Evolutionary conservation across 2,329 filamentous ascomycete species (phyloP), one percentile per base, ranked within the genome.

Genomic region (Penicillium brevicompactum): DNA sequence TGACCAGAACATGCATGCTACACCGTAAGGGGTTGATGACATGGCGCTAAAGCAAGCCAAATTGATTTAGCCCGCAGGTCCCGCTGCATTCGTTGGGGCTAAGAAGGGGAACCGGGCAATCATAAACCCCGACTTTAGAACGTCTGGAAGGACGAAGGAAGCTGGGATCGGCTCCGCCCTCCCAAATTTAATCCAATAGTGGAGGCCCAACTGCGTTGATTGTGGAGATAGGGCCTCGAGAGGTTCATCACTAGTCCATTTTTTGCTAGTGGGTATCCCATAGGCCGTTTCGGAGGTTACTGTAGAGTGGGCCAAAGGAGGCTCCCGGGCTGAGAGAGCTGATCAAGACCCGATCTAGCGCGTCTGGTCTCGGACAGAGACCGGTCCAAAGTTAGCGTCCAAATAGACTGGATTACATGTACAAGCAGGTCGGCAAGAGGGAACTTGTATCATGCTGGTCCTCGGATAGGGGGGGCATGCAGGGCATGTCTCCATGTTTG

Each of bases 121-220:
- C 51, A 62, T 24, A 51, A 53, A 41, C 34, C 34, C 51, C 53
- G 45, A 53, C 44, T 41, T 41, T 62, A 52, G 61, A 63, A 63
- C 62, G 58, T 65, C 62, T 64, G 60, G 62, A 64, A 65, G 50
- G 55, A 60, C 55, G 34, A 63, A 56, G 57, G 63, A 63, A 65
- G 61, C 55, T 57, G 56, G 56, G 59, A 52, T 59, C 57, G 53
- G 57, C 55, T 57, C 57, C 51, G 51, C 49, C 51, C 48, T 22
- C 40, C 24, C 48, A 22, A 45, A 30, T 42, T 42, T 7, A 38
- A 46, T 46, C 51, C 51, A 46, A 47, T 52, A 49, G 54, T 49
- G 50, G 50, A 44, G 49, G 49, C 40, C 48, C 38, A 32, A 7
- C 8, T n/a, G 22, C 21, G 45, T 21, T 41, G 27, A 46, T 31